phyloP scores from a whole-genome alignment of 768 basidiomycete species.

The Mycena latifolia region DNA sequence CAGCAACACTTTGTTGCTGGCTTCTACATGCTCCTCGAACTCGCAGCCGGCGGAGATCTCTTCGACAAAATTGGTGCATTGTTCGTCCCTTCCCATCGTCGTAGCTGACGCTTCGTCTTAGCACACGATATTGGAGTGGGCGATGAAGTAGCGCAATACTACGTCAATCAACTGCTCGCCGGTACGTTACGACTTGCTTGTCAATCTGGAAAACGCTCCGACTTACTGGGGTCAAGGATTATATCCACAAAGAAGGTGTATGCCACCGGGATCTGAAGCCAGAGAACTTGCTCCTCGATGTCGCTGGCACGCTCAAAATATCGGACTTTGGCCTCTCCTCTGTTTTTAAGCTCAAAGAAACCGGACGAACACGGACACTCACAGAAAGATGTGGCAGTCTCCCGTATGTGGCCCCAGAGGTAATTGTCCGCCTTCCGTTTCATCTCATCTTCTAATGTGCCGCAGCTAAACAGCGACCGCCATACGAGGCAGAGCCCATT shows the following conservation, averaged over 20 bases:
- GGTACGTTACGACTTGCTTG: slow-evolving; percentile 75
- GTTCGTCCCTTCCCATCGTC: neutral
- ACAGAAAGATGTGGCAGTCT: slow-evolving; percentile 91
- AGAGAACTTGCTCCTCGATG: slow-evolving; percentile 92
- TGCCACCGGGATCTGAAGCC: slow-evolving; percentile 98
- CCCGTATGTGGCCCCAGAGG: slow-evolving; percentile 96
- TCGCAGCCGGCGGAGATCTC: slow-evolving; percentile 93
- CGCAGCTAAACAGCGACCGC: slow-evolving; percentile 75
- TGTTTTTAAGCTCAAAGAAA: slow-evolving; percentile 87
- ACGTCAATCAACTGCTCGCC: slow-evolving; percentile 86
- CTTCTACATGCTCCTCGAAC: slow-evolving; percentile 94
- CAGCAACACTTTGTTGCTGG: slow-evolving; percentile 75
- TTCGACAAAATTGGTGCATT: slow-evolving; percentile 96
- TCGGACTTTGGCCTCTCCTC: slow-evolving; percentile 96
- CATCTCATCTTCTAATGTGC: neutral
- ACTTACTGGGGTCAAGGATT: slow-evolving; percentile 60
- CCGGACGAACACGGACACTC: slow-evolving; percentile 80
- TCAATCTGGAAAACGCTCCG: neutral
- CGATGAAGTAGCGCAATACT: slow-evolving; percentile 90
- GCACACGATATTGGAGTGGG: slow-evolving; percentile 91
- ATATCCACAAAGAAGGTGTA: slow-evolving; percentile 92
- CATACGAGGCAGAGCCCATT: slow-evolving; percentile 88
- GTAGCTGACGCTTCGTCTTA: slow-evolving; percentile 45
- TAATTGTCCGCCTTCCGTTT: slow-evolving; percentile 41
- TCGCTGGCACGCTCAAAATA: slow-evolving; percentile 88